Evolutionary conservation across 441 rosid species (phyloP).

Genomic region (Dalechampia spathulata): DNA sequence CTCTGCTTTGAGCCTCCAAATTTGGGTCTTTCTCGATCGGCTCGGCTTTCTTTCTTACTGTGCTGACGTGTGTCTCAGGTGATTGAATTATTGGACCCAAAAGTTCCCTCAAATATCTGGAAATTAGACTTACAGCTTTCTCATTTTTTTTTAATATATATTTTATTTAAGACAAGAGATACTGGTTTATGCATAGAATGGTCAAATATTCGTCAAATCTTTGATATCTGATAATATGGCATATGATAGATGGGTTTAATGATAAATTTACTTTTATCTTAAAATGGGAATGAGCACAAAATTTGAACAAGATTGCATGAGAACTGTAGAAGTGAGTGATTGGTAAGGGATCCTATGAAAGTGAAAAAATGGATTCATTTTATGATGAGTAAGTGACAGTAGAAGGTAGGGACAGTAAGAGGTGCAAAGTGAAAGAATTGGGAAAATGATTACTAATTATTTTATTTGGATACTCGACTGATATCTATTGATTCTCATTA

Average conservation of each 20-base stretch:
- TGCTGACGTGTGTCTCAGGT: slow-evolving; percentile 37
- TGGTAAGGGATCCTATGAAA: slow-evolving; percentile 27
- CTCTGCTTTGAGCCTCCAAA: slow-evolving; percentile 30
- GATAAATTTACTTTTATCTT: neutral
- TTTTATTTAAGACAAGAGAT: slow-evolving; percentile 20
- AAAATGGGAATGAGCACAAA: slow-evolving; percentile 14
- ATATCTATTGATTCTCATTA: slow-evolving; percentile 42
- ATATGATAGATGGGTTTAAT: neutral
- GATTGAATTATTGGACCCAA: slow-evolving; percentile 42
- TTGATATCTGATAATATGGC: too few species aligned
- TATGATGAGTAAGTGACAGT: slow-evolving; percentile 29
- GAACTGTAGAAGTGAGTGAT: slow-evolving; percentile 18
- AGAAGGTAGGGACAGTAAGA: slow-evolving; percentile 26
- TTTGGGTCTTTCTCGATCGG: slow-evolving; percentile 29
- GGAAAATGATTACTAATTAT: slow-evolving; percentile 49
- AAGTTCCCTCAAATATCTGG: slow-evolving; percentile 32
- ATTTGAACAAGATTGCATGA: slow-evolving; percentile 28
- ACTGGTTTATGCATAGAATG: slow-evolving; percentile 17
- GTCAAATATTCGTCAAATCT: too few species aligned
- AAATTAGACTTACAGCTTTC: slow-evolving; percentile 22
- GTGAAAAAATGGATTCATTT: slow-evolving; percentile 23
- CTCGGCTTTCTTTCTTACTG: slow-evolving; percentile 28
- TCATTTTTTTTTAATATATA: slow-evolving; percentile 6
- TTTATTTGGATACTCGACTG: slow-evolving; percentile 48
- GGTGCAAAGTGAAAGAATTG: slow-evolving; percentile 31